A percentile compares a stretch with the other conserved stretches of the same genome.
Evolutionary conservation across 805 yeast species (phyloP).

Genomic region (Ogataea kodamae): DNA sequence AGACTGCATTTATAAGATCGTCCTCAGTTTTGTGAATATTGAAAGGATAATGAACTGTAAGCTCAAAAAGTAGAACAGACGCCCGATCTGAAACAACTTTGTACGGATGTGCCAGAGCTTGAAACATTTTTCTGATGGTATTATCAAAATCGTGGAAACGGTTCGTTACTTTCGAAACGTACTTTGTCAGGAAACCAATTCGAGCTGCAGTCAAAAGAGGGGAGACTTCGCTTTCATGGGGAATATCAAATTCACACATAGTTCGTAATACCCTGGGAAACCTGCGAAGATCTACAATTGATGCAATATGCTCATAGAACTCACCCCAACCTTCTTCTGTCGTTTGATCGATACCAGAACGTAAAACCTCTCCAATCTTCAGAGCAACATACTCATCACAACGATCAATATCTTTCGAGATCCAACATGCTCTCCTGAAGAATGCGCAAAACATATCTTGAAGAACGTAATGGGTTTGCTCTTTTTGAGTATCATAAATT

Average conservation of each 20-base stretch:
- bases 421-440: conserved; percentile 44
- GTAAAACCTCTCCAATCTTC: conserved; percentile 46
- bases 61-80: conserved; percentile 53
- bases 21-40: conserved; percentile 27
- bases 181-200: conserved; percentile 50
- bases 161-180: conserved; percentile 25
- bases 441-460: conserved; percentile 71
- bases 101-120: conserved; percentile 60
- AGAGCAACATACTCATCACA: conserved; percentile 46
- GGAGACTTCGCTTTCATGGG: conserved; percentile 46
- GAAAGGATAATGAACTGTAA: conserved; percentile 20
- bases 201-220: conserved; percentile 65
- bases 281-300: conserved; percentile 65
- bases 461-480: conserved; percentile 68
- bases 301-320: conserved; percentile 69
- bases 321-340: conserved; percentile 71
- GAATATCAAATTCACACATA: conserved; percentile 46
- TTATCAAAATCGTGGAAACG: conserved; percentile 49
- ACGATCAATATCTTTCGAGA: conserved; percentile 27
- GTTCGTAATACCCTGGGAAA: conserved; percentile 47
- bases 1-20: conserved; percentile 26
- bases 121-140: conserved; percentile 42
- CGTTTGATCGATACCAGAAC: conserved; percentile 67
- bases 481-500: conserved; percentile 61
- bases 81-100: conserved; percentile 67